A percentile compares a stretch with the other conserved stretches of the same genome.
phyloP scores from a whole-genome alignment of 1,139 yeast species.

The Eremothecium gossypii region DNA sequence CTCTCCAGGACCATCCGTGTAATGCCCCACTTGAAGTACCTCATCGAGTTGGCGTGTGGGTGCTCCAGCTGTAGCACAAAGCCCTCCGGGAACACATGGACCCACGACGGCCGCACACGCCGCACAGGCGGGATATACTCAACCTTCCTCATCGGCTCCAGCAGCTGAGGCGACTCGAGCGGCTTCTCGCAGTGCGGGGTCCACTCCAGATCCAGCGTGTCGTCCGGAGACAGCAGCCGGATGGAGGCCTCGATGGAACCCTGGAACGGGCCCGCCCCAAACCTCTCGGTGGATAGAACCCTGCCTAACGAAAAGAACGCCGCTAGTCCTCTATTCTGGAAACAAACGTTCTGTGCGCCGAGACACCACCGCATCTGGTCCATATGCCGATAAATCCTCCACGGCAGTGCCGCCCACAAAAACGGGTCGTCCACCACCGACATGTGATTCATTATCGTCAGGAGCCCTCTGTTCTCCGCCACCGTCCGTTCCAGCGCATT shows the following conservation, averaged over 20 bases:
- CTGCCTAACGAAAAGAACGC: slow-evolving; percentile 82
- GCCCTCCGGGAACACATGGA: slow-evolving; percentile 93
- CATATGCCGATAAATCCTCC: slow-evolving; percentile 52
- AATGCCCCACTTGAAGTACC: slow-evolving; percentile 95
- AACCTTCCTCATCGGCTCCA: slow-evolving; percentile 17
- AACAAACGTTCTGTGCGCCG: slow-evolving; percentile 89
- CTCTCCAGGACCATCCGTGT: slow-evolving; percentile 75
- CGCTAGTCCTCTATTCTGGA: slow-evolving; percentile 44
- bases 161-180: slow-evolving; percentile 1
- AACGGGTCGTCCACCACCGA: slow-evolving; percentile 91
- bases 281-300: slow-evolving; percentile 73
- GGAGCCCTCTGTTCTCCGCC: slow-evolving; percentile 57
- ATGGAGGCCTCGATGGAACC: slow-evolving; percentile 87
- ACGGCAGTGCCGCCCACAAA: slow-evolving; percentile 78
- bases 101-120: slow-evolving; percentile 69
- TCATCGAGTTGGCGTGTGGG: slow-evolving; percentile 75
- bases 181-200: slow-evolving; percentile 24
- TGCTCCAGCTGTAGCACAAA: slow-evolving; percentile 77
- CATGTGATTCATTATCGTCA: slow-evolving; percentile 95
- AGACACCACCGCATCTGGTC: slow-evolving; percentile 84
- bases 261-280: slow-evolving; percentile 91
- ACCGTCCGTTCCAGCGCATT: slow-evolving; percentile 54
- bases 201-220: slow-evolving; percentile 50
- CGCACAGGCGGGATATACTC: slow-evolving; percentile 39
- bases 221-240: slow-evolving; percentile 70